Percentiles rank a stretch among this genome's conserved stretches.
Conservation (phyloP, 495 filamentous ascomycete species). For the Trypethelium eluteriae region DNA sequence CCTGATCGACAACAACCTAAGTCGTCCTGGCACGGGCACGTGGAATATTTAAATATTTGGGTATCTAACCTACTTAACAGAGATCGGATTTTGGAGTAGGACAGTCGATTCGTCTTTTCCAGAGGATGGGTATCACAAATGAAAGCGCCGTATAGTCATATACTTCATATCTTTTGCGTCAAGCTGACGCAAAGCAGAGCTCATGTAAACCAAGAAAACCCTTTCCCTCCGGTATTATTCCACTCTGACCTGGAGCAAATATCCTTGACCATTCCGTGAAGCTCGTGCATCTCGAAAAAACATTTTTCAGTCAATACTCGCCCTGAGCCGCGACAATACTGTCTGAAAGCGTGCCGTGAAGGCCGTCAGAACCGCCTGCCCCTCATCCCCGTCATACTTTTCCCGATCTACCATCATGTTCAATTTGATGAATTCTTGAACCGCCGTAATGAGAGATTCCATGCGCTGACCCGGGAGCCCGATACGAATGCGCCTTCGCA, state of each 20-base stretch:
- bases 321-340: constrained; percentile 42
- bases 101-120: not conserved
- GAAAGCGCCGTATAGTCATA: not conserved
- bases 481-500: constrained; percentile 43
- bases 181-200: not conserved
- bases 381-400: constrained; percentile 40
- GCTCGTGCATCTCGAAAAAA: not conserved
- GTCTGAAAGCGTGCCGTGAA: constrained; percentile 55
- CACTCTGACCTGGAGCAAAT: too few species aligned
- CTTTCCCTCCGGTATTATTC: too few species aligned
- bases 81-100: not conserved
- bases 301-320: constrained; percentile 14
- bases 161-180: not conserved
- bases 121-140: not conserved
- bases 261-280: not conserved
- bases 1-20: too few species aligned
- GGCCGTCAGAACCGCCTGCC: constrained; percentile 41
- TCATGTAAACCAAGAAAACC: not conserved
- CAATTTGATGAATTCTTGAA: constrained; percentile 76
- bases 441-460: constrained; percentile 58
- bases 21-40: too few species aligned
- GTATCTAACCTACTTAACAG: too few species aligned
- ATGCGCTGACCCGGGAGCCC: constrained; percentile 55
- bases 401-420: constrained; percentile 63
- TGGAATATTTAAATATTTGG: too few species aligned